Percentiles rank a stretch among this genome's conserved stretches.
Evolutionary conservation across 345 rosid genomes (phyloP).

Genomic region (Draba incana): DNA sequence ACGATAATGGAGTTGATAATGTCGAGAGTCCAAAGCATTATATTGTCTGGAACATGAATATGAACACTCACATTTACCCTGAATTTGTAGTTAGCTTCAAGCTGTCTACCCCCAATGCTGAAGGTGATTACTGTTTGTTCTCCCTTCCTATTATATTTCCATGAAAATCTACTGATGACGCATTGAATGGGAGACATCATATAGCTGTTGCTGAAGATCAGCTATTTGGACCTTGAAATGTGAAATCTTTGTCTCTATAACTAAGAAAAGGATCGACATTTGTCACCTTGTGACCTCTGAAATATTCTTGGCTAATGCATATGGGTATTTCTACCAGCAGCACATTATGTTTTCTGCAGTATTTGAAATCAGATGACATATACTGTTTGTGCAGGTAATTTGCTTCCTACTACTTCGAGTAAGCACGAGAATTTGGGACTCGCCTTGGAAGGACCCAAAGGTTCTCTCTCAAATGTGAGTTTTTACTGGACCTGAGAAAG

Average conservation of each 20-base stretch:
- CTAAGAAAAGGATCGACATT: constrained; percentile 23
- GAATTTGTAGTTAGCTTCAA: constrained; percentile 93
- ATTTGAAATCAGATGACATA: constrained; percentile 20
- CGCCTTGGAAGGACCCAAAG: constrained; percentile 29
- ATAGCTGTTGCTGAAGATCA: constrained; percentile 27
- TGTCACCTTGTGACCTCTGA: constrained; percentile 34
- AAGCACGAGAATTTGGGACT: constrained; percentile 23
- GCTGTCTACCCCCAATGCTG: constrained; percentile 50
- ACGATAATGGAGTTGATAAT: constrained; percentile 87
- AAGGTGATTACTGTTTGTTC: constrained; percentile 36
- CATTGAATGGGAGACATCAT: constrained; percentile 42
- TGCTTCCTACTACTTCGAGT: constrained; percentile 12
- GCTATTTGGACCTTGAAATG: constrained; percentile 26
- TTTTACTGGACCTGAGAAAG: not conserved
- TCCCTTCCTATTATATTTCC: constrained; percentile 3
- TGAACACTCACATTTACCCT: constrained; percentile 78
- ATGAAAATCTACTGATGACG: constrained; percentile 43
- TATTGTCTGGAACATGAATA: constrained; percentile 82
- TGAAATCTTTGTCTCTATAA: not conserved
- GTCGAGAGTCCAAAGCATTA: constrained; percentile 63
- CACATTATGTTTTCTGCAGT: constrained; percentile 14
- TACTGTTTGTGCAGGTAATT: constrained; percentile 24
- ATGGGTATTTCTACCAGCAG: constrained; percentile 15
- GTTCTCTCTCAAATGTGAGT: constrained; percentile 29
- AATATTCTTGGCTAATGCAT: constrained; percentile 30